A percentile compares a stretch with the other conserved stretches of the same genome.
Evolutionary conservation across 2,329 filamentous ascomycete species (phyloP).

Genomic region (Pseudocercospora eumusae): DNA sequence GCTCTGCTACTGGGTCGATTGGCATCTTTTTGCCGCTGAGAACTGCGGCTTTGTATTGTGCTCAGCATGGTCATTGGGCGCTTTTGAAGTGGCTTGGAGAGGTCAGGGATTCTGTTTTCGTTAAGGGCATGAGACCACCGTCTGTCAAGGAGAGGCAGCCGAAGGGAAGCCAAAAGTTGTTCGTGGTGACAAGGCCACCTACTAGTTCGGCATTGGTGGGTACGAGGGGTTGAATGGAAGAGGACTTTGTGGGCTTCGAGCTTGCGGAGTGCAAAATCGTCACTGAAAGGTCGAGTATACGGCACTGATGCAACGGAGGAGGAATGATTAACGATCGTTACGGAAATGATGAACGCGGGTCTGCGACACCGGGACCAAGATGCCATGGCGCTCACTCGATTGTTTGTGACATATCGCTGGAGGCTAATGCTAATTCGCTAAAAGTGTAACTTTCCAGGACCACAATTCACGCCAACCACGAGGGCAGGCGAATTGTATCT

Average conservation of each 20-base stretch:
- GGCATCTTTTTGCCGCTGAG: slow-evolving; percentile 38
- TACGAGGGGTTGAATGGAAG: neutral
- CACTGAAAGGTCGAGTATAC: neutral
- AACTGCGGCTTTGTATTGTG: slow-evolving; percentile 35
- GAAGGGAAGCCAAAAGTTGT: neutral
- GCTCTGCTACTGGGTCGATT: slow-evolving; percentile 34
- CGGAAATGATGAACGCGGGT: neutral
- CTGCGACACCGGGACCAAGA: no score
- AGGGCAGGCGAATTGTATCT: no score
- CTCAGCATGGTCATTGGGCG: slow-evolving; percentile 31
- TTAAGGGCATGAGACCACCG: slow-evolving; percentile 34
- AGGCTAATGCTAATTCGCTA: no score
- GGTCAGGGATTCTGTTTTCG: slow-evolving; percentile 31
- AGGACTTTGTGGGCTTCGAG: neutral
- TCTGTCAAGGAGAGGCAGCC: slow-evolving; percentile 20
- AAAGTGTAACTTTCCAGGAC: no score
- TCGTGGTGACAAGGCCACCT: slow-evolving; percentile 8
- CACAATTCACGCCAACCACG: no score
- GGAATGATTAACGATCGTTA: neutral
- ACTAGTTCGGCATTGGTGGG: neutral
- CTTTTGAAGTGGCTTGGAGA: slow-evolving; percentile 32
- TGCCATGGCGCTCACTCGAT: no score
- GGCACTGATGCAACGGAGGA: neutral
- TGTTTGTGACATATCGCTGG: no score
- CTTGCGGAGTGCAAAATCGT: neutral